phyloP scores from a whole-genome alignment of 192 early-diverging fungal species.

The Coemansia sp. region DNA sequence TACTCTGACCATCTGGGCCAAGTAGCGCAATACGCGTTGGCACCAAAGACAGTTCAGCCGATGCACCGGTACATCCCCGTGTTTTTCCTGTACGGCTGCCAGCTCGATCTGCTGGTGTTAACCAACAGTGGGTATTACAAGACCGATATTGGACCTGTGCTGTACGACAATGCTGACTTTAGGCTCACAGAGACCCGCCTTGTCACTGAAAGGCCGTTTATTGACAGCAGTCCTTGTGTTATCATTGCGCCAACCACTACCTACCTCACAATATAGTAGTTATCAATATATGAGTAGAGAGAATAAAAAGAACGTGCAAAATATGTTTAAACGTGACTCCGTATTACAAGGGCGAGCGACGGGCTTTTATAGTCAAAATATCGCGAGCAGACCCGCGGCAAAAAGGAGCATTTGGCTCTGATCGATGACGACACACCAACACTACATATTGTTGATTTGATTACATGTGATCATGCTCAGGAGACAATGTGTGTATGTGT shows the following conservation, averaged over 20 bases:
- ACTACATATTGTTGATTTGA: background rate
- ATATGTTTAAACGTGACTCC: too few relatives aligned
- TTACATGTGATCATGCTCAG: background rate
- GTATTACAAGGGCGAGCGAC: too few relatives aligned
- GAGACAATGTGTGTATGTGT: background rate
- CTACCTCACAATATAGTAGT: too few relatives aligned
- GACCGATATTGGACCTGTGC: constrained; percentile 1
- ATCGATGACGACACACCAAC: background rate
- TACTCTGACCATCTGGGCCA: constrained; percentile 15
- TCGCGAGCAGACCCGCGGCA: too few relatives aligned
- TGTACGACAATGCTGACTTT: background rate
- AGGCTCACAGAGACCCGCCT: too few relatives aligned
- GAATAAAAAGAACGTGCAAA: too few relatives aligned
- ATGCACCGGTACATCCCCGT: constrained; percentile 10
- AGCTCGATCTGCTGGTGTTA: constrained; percentile 22
- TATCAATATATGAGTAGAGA: too few relatives aligned
- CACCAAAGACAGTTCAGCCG: constrained; percentile 6
- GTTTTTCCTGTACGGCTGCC: constrained; percentile 11
- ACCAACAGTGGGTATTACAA: background rate
- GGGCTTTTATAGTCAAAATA: too few relatives aligned
- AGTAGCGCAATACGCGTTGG: constrained; percentile 16
- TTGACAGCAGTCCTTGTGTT: too few relatives aligned
- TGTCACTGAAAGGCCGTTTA: too few relatives aligned
- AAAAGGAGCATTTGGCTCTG: too few relatives aligned
- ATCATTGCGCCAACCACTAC: too few relatives aligned